Evolutionary conservation across 1,139 yeast species (phyloP), one percentile per base, ranked within the genome.

Genomic region (Yamadazyma pseudoaaseri): DNA sequence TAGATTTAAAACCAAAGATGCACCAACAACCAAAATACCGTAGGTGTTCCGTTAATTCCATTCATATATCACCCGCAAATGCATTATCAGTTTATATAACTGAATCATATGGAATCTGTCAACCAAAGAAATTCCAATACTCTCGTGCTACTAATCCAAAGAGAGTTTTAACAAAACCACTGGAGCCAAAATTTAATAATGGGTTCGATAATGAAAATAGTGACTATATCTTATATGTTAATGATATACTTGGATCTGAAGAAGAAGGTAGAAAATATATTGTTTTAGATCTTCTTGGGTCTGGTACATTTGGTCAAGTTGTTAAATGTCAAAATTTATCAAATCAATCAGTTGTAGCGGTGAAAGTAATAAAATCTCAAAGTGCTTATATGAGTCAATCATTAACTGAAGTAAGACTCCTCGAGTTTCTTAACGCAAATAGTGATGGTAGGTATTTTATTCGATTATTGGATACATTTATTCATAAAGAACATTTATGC

Each of bases 231-330:
- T 62, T 94, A 18, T 90, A 90, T 48, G 98, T 94, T 11, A 92
- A 94, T 57, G 98, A 94, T 54, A 82, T 92, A 13, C 64, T 94
- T 30, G 98, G 98, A 2, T 73, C 79, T 2, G 94, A 86, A 52
- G 94, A 87, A 52, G 96, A 87, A 47, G 90, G 89, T 36, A 70
- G 92, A 37, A 82, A 86, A 53, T 90, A 90, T 54, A 71, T 92
- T 51, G 97, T 94, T 3, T 64, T 92, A 42, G 97, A 92, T 58
- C 73, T 92, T 16, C 62, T 94, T 29, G 99, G 99, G 0, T 92
- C 90, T 45, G 99, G 99, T 3, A 90, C 98, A 0, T 92, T 94
- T 70, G 98, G 98, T 4, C 99, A 92, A 60, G 99, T 94, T 35
- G 97, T 90, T 21, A 92, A 92, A 60, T 92, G 97, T 61, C 98